These are phyloP conservation scores for Persicaria tinctoria DNA, from an alignment of 148 eudicot species.

Conservation along the genomic window DNA sequence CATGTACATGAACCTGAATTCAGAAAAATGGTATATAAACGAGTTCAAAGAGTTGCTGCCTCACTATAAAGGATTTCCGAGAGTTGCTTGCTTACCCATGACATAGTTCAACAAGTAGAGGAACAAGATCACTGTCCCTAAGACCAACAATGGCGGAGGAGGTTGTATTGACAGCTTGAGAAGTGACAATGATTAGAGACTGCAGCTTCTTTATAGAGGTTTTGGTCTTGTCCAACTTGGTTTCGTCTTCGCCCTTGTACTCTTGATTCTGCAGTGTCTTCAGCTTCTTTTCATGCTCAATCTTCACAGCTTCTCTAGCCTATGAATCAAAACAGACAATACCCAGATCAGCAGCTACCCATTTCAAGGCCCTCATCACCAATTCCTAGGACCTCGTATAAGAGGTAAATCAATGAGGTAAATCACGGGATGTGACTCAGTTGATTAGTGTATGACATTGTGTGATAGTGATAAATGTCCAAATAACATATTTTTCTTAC, in stretches of 20 bases:
- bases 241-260: slow-evolving; percentile 63
- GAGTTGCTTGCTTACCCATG: slow-evolving; percentile 60
- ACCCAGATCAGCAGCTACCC: background rate
- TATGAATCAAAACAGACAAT: slow-evolving; percentile 19
- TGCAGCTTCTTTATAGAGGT: slow-evolving; percentile 66
- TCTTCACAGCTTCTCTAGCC: slow-evolving; percentile 93
- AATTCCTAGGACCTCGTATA: too few relatives aligned
- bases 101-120: slow-evolving; percentile 84
- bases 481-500: too few relatives aligned
- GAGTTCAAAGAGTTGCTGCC: background rate
- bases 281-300: slow-evolving; percentile 82
- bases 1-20: slow-evolving; percentile 92
- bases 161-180: slow-evolving; percentile 86
- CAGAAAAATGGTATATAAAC: background rate
- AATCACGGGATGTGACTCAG: background rate
- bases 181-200: slow-evolving; percentile 75
- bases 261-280: slow-evolving; percentile 72
- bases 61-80: background rate
- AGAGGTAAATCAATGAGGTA: too few relatives aligned
- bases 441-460: too few relatives aligned
- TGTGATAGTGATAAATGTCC: too few relatives aligned
- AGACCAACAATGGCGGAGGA: slow-evolving; percentile 67
- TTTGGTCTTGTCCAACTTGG: slow-evolving; percentile 86
- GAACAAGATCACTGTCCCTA: slow-evolving; percentile 80
- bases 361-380: background rate